Evolutionary conservation across 352 stramenopile genomes (phyloP).

Genomic region (Globisporangium cederbergense): DNA sequence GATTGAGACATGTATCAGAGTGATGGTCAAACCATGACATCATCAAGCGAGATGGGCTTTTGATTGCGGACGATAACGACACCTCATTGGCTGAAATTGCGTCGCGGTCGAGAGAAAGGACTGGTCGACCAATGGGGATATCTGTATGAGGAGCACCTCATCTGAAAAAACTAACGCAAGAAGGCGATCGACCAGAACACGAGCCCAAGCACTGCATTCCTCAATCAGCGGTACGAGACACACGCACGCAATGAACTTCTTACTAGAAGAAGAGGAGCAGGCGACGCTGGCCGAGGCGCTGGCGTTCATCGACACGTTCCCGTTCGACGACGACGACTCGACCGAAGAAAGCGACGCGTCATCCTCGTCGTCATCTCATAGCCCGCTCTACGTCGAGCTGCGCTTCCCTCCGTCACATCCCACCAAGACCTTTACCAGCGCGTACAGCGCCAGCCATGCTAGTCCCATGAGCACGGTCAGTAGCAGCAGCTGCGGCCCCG

Average conservation of each 20-base stretch:
- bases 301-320: constrained; percentile 15
- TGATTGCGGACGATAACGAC: neutral
- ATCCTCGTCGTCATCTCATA: neutral
- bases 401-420: neutral
- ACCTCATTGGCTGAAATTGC: neutral
- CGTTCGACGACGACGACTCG: constrained; percentile 1
- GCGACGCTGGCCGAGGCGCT: constrained; percentile 9
- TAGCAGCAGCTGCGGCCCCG: neutral
- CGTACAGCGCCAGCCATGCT: neutral
- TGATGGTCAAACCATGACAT: neutral
- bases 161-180: neutral
- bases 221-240: neutral
- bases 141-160: neutral
- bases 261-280: constrained; percentile 9
- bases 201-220: neutral
- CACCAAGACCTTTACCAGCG: neutral
- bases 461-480: neutral
- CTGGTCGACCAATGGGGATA: neutral
- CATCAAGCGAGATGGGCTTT: neutral
- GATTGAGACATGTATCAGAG: neutral
- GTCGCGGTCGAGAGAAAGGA: neutral
- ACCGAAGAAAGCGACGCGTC: neutral
- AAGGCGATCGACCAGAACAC: too few species aligned
- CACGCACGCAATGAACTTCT: constrained; percentile 8
- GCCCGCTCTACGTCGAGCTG: constrained; percentile 6